Percentiles rank a stretch among this genome's conserved stretches.
Evolutionary conservation across 2,329 filamentous ascomycete genomes (phyloP).

Genomic region (Amylocarpus encephaloides): DNA sequence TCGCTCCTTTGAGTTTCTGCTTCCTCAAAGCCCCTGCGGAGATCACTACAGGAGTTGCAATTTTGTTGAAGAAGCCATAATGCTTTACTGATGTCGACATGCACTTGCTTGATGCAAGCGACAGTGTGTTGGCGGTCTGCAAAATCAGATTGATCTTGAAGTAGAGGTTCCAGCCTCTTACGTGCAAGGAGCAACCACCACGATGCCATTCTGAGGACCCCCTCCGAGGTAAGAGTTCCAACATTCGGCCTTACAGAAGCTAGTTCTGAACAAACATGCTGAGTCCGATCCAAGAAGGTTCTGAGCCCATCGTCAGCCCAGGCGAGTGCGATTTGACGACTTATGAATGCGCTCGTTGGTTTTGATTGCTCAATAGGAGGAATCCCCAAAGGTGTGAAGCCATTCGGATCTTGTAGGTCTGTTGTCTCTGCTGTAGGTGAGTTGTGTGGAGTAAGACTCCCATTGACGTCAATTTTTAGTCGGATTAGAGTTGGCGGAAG

Average conservation of each 20-base stretch:
- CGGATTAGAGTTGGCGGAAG: too few species aligned
- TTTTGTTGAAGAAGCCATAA: conserved; percentile 64
- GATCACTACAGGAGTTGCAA: too few species aligned
- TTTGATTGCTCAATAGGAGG: background rate
- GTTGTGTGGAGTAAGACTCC: background rate
- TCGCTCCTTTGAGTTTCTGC: background rate
- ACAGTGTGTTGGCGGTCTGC: conserved; percentile 42
- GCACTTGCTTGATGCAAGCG: conserved; percentile 61
- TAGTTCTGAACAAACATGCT: background rate
- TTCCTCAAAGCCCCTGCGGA: background rate
- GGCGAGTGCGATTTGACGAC: background rate
- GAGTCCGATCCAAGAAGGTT: background rate
- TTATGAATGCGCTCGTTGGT: background rate
- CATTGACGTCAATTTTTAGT: background rate
- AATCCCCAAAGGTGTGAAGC: too few species aligned
- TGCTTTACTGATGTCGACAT: conserved; percentile 74
- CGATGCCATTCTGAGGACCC: conserved; percentile 63
- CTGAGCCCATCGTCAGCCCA: background rate
- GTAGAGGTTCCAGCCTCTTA: conserved; percentile 61
- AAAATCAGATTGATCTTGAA: conserved; percentile 42
- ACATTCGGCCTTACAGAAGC: background rate
- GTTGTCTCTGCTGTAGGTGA: background rate
- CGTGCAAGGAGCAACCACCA: conserved; percentile 88
- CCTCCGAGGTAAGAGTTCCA: conserved; percentile 35
- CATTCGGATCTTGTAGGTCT: background rate